These are phyloP conservation scores for Apostasia shenzhenica DNA, from an alignment of 106 monocot species.

Conservation along the genomic window DNA sequence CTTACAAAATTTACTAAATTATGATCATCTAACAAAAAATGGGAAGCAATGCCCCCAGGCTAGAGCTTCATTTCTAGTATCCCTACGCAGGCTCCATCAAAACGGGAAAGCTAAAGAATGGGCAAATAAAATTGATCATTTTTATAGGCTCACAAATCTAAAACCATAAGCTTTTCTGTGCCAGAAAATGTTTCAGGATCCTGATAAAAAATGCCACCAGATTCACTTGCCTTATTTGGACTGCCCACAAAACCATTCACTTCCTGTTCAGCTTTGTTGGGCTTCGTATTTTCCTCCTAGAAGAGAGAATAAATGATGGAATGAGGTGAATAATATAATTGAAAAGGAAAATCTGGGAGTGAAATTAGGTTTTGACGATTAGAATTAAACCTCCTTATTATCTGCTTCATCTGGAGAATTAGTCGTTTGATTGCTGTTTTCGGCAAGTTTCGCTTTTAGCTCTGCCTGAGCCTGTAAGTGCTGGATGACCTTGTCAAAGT, in stretches of 20 bases:
- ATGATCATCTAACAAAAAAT: no score
- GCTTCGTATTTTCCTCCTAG: constrained; percentile 1
- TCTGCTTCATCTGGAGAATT: background rate
- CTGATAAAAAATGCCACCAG: no score
- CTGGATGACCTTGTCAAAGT: constrained; percentile 12
- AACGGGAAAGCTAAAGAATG: no score
- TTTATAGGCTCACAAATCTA: no score
- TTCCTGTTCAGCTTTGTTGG: constrained; percentile 5
- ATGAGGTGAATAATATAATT: background rate
- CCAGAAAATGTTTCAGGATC: no score
- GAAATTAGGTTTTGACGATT: background rate
- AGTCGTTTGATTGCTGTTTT: background rate
- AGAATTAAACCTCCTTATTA: background rate
- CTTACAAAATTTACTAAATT: no score
- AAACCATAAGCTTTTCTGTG: no score
- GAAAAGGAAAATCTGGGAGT: background rate
- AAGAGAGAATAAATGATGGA: background rate
- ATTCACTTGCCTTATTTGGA: background rate
- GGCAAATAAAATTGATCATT: no score
- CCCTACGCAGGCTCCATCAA: no score
- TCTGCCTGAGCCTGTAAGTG: constrained; percentile 3
- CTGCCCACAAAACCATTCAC: background rate
- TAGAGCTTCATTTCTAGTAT: no score
- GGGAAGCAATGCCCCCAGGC: no score
- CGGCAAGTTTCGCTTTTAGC: background rate